Evolutionary conservation across 2,329 filamentous ascomycete genomes (phyloP).

Genomic region (Pseudogymnoascus sp.): DNA sequence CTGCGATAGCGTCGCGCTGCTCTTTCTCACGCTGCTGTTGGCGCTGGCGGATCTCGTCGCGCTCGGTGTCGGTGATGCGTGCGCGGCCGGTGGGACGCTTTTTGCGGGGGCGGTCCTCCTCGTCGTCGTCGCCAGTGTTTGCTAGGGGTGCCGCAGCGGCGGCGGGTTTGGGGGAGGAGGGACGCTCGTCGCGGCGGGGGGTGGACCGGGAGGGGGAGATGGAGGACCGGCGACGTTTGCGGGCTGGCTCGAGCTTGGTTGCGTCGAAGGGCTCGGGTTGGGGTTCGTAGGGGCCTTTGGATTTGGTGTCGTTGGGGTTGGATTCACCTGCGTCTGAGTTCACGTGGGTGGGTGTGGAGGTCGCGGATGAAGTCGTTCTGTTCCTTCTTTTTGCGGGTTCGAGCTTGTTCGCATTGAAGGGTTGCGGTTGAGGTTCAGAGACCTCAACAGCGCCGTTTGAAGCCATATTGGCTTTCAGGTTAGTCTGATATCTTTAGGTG

Average conservation of each 20-base stretch:
- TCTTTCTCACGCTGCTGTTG: conserved; percentile 47
- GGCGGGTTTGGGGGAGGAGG: conserved; percentile 30
- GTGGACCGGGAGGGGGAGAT: conserved; percentile 18
- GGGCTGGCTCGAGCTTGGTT: conserved; percentile 32
- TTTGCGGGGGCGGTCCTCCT: conserved; percentile 47
- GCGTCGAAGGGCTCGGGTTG: conserved; percentile 35
- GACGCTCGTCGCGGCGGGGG: conserved; percentile 19
- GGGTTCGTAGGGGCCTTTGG: conserved; percentile 22
- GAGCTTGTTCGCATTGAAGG: conserved; percentile 35
- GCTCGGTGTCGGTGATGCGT: conserved; percentile 58
- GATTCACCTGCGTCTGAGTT: background rate
- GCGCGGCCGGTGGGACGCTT: conserved; percentile 61
- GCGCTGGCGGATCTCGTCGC: conserved; percentile 57
- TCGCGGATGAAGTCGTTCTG: conserved; percentile 10
- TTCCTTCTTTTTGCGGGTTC: conserved; percentile 31
- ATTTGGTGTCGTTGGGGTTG: conserved; percentile 11
- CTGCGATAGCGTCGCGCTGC: conserved; percentile 29
- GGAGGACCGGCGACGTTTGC: conserved; percentile 25
- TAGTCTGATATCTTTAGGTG: background rate
- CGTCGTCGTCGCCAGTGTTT: conserved; percentile 11
- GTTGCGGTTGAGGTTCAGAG: conserved; percentile 27
- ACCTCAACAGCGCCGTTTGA: conserved; percentile 26
- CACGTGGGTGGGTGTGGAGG: conserved; percentile 21
- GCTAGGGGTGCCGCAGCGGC: conserved; percentile 27
- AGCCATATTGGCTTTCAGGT: conserved; percentile 25